These are phyloP conservation scores for Penicillium sclerotigenum DNA, from an alignment of 2,329 filamentous ascomycete species.

Conservation along the genomic window DNA sequence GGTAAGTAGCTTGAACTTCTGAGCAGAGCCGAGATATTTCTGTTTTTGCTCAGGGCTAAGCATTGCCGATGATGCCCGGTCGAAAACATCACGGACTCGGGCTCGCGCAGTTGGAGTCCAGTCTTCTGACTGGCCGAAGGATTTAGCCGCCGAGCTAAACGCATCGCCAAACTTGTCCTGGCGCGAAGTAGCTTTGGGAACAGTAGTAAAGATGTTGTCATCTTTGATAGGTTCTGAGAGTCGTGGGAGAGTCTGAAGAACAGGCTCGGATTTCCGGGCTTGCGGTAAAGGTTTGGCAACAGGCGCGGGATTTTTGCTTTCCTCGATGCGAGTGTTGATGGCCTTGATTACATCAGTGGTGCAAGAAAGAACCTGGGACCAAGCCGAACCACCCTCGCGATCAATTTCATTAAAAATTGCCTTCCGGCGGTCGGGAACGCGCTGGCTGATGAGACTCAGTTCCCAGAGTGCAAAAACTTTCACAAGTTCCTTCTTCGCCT, in stretches of 20 bases:
- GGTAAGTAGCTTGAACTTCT: constrained; percentile 40
- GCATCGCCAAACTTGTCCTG: constrained; percentile 39
- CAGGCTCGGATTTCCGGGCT: constrained; percentile 45
- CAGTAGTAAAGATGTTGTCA: constrained; percentile 48
- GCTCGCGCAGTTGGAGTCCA: constrained; percentile 43
- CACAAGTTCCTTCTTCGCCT: constrained; percentile 74
- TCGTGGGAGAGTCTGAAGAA: constrained; percentile 48
- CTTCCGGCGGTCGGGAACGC: constrained; percentile 71
- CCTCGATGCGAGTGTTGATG: constrained; percentile 65
- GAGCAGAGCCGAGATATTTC: constrained; percentile 35
- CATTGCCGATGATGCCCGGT: constrained; percentile 39
- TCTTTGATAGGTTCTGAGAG: constrained; percentile 50
- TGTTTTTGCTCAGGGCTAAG: constrained; percentile 42
- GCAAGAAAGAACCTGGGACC: constrained; percentile 70
- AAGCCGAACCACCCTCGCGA: constrained; percentile 72
- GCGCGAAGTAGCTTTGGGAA: constrained; percentile 36
- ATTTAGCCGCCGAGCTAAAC: constrained; percentile 47
- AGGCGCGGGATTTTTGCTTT: constrained; percentile 51
- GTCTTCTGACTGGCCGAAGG: constrained; percentile 44
- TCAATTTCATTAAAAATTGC: constrained; percentile 86
- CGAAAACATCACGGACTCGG: constrained; percentile 38
- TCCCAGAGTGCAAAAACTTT: constrained; percentile 91
- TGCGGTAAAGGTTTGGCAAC: constrained; percentile 29
- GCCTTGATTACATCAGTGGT: constrained; percentile 68
- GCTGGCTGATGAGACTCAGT: constrained; percentile 71